phyloP scores from a whole-genome alignment of 768 basidiomycete species.

The Nevesoporus exiguus region DNA sequence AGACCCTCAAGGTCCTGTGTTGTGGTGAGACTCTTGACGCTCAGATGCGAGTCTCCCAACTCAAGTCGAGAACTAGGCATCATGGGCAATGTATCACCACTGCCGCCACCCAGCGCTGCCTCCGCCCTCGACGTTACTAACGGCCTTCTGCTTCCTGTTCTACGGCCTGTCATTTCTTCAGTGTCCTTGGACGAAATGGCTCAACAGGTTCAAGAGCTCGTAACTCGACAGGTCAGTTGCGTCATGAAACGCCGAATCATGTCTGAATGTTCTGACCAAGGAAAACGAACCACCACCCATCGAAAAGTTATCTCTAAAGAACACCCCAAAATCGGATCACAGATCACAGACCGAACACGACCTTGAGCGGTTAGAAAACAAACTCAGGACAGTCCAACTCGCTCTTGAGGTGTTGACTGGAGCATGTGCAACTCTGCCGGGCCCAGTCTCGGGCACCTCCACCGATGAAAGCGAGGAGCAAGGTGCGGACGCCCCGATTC shows the following conservation, averaged over 20 bases:
- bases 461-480: constrained; percentile 36
- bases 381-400: constrained; percentile 70
- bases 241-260: background rate
- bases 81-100: constrained; percentile 69
- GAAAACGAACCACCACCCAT: constrained; percentile 45
- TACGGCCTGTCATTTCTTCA: constrained; percentile 62
- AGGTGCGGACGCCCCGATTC: constrained; percentile 21
- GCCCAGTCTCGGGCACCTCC: constrained; percentile 49
- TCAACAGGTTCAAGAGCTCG: constrained; percentile 47
- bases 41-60: background rate
- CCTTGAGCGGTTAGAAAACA: constrained; percentile 69
- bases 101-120: constrained; percentile 62
- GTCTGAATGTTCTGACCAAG: constrained; percentile 28
- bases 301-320: constrained; percentile 58
- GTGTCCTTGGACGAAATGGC: constrained; percentile 52
- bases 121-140: constrained; percentile 67
- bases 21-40: constrained; percentile 49
- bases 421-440: constrained; percentile 83
- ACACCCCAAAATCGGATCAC: constrained; percentile 74
- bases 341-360: constrained; percentile 64
- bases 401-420: constrained; percentile 88
- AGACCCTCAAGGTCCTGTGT: constrained; percentile 61
- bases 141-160: constrained; percentile 66
- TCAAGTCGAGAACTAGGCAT: constrained; percentile 48
- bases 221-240: constrained; percentile 46